Evolutionary conservation across 129 eudicot species (phyloP).

Genomic region (Apium graveolens): DNA sequence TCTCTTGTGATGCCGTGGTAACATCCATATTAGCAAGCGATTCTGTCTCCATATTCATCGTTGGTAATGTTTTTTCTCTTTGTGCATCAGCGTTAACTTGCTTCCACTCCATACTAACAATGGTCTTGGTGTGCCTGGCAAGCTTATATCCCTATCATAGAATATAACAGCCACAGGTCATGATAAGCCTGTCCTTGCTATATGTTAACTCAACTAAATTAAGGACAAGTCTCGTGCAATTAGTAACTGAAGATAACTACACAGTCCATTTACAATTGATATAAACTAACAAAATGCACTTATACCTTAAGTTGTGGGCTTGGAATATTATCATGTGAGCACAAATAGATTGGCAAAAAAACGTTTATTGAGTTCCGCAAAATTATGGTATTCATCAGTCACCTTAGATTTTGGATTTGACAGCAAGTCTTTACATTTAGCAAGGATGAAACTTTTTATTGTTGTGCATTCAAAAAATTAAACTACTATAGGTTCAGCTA

Average conservation of each 20-base stretch:
- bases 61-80: slow-evolving; percentile 53
- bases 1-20: slow-evolving; percentile 12
- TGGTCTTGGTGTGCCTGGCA: slow-evolving; percentile 65
- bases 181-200: neutral
- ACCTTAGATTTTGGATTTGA: neutral
- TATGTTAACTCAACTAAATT: too few species aligned
- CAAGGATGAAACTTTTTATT: neutral
- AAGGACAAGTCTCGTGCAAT: neutral
- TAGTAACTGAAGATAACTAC: neutral
- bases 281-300: neutral
- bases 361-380: too few species aligned
- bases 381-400: too few species aligned
- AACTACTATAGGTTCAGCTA: neutral
- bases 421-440: neutral
- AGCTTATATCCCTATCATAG: slow-evolving; percentile 63
- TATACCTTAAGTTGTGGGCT: neutral
- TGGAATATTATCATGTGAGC: neutral
- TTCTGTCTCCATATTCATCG: slow-evolving; percentile 59
- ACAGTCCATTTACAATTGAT: neutral
- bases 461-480: neutral
- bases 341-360: neutral
- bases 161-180: neutral
- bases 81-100: slow-evolving; percentile 43
- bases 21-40: slow-evolving; percentile 15
- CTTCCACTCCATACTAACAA: slow-evolving; percentile 53